Percentiles rank a stretch among this genome's conserved stretches.
Conservation (phyloP, 73 alveolate species). For the Stentor coeruleus region DNA sequence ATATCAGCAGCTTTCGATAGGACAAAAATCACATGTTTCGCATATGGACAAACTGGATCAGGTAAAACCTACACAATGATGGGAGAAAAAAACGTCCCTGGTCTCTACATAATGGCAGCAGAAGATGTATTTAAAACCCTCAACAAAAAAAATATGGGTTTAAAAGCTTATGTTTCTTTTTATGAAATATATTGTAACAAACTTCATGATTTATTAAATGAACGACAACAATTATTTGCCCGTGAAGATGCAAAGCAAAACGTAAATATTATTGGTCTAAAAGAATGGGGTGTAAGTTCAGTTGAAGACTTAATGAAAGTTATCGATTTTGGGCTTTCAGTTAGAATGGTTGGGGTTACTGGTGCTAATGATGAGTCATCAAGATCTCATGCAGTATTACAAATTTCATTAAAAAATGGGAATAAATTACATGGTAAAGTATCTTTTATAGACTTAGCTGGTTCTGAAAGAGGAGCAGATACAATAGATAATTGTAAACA, state of each 20-base stretch:
- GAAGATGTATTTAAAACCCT: conserved; percentile 16
- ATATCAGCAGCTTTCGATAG: neutral
- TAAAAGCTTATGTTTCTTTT: conserved; percentile 83
- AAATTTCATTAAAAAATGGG: neutral
- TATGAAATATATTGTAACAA: conserved; percentile 99
- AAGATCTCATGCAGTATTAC: conserved; percentile 7
- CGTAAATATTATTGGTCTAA: conserved; percentile 92
- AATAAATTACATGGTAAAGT: conserved; percentile 77
- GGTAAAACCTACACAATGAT: conserved; percentile 4
- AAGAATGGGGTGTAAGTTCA: conserved; percentile 47
- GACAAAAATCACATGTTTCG: neutral
- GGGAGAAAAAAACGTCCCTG: conserved; percentile 5
- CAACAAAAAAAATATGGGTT: conserved; percentile 41
- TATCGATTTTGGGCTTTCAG: neutral
- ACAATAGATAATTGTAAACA: conserved; percentile 79
- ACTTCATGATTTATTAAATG: conserved; percentile 94
- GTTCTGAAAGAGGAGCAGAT: conserved; percentile 95
- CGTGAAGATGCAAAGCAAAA: conserved; percentile 98
- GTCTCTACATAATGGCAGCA: neutral
- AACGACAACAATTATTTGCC: conserved; percentile 79
- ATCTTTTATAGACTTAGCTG: conserved; percentile 99
- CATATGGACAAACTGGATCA: neutral
- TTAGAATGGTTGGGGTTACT: neutral
- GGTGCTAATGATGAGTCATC: neutral
- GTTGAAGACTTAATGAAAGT: neutral